Base-by-base conservation (phyloP, 2,329 filamentous ascomycete genomes). In the Mycosphaerella sp. region DNA sequence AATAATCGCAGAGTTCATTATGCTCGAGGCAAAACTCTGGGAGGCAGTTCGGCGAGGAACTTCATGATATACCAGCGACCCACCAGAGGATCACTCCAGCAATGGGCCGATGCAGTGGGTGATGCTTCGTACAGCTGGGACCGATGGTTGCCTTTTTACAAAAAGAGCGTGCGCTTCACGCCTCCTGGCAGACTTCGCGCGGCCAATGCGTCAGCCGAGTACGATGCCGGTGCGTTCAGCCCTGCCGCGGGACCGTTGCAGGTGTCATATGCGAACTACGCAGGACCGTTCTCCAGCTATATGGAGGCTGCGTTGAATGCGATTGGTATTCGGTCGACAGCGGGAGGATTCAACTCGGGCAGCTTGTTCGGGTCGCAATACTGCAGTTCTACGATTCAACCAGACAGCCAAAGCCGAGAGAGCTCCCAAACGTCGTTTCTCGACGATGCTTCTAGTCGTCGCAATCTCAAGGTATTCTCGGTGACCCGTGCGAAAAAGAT, bases 41-140 rank as follows among this genome's bases (percentile, higher is more conserved):
- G 63, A 30, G 63, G 66, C 27, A 41, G 16, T 30, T 51, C 49
- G 12, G 49, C 49, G 9, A 14, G 56, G n/a, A 62, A 63, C 44
- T 50, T 52, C 44, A 56, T 58, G 56, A 52, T 54, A 27, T 58
- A 58, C 28, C 53, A 58, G 35, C 53, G 56, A 27, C 42, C 43
- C 2, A 56, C 56, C 6, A n/a, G 34, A 4, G 50, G 49, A 6
- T 47, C 47, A 3, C 28, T 53, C 7, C 46, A 58, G 30, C 21
- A 52, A 14, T 60, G 58, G 67, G 67, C 67, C 2, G 60, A 70
- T 32, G 55, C 61, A 14, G 67, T 70, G 3, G 64, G 58, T 13
- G 69, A 71, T 45, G 40, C 65, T 42, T 52, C 62, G 35, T 65
- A 65, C 32, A 58, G 53, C 9, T 70, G 59, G 48, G 57, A 59